These are phyloP conservation scores for Rhypophila decipiens DNA, from an alignment of 495 filamentous ascomycete species.

Conservation along the genomic window DNA sequence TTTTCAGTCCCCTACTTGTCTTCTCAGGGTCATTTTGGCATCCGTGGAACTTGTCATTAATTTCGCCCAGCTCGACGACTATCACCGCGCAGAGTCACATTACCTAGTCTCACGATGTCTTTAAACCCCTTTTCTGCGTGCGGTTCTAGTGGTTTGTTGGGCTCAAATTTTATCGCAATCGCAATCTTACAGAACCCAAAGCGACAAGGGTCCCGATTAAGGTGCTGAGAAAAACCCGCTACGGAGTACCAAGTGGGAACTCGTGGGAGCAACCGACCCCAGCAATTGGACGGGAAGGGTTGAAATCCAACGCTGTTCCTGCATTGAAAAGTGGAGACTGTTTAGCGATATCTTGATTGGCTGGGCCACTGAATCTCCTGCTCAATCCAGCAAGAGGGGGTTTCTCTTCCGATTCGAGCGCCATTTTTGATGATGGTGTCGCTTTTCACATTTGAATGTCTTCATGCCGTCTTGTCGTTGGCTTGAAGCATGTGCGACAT, in stretches of 20 bases:
- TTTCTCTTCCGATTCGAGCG: neutral
- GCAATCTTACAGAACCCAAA: slow-evolving; percentile 20
- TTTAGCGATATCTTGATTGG: neutral
- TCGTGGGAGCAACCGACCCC: neutral
- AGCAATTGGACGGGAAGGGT: too few species aligned
- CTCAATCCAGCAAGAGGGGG: neutral
- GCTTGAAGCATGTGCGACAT: too few species aligned
- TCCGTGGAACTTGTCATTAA: neutral
- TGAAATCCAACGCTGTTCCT: slow-evolving; percentile 11
- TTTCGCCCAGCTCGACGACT: neutral
- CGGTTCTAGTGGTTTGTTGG: neutral
- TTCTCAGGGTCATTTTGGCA: neutral
- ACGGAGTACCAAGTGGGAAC: neutral
- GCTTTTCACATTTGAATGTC: too few species aligned
- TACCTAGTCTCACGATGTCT: neutral
- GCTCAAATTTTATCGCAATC: neutral
- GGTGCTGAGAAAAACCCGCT: neutral
- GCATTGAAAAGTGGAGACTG: slow-evolving; percentile 8
- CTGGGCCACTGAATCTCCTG: too few species aligned
- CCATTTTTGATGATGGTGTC: neutral
- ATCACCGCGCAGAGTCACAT: slow-evolving; percentile 6
- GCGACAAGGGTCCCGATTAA: neutral
- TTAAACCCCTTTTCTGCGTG: neutral
- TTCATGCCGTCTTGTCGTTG: too few species aligned
- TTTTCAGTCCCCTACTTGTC: neutral